Conservation (phyloP, 768 basidiomycete genomes). For the Heimioporus sp. region DNA sequence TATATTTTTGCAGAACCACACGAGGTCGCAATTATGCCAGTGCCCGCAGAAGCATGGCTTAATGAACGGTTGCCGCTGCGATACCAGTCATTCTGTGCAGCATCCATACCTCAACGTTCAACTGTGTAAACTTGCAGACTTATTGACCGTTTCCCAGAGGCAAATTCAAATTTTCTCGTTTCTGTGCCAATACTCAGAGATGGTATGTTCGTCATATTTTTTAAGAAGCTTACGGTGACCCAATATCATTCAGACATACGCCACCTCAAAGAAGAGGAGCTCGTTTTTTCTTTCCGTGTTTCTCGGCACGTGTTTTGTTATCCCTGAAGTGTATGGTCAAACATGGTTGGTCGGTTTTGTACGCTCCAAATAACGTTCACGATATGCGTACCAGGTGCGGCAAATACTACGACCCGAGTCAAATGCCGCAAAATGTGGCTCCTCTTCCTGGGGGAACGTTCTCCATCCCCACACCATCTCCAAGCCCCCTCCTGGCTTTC, state of each 20-base stretch:
- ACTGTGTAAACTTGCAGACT: background rate
- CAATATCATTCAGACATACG: background rate
- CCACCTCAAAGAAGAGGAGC: slow-evolving; percentile 6
- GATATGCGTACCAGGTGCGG: slow-evolving; percentile 35
- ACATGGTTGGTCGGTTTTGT: slow-evolving; percentile 24
- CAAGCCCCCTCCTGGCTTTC: slow-evolving; percentile 48
- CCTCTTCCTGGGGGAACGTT: slow-evolving; percentile 52
- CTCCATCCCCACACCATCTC: slow-evolving; percentile 35
- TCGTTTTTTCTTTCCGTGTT: slow-evolving; percentile 11
- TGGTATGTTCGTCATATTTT: slow-evolving; percentile 2
- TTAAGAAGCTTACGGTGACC: too few species aligned
- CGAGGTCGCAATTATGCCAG: background rate
- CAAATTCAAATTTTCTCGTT: background rate
- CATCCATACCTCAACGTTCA: background rate
- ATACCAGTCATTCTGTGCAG: background rate
- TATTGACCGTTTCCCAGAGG: slow-evolving; percentile 11
- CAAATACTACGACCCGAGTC: slow-evolving; percentile 50
- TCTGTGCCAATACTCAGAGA: background rate
- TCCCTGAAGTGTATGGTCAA: slow-evolving; percentile 18
- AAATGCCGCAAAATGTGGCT: slow-evolving; percentile 31
- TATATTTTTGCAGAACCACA: background rate
- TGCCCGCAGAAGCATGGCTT: background rate
- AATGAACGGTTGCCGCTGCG: background rate
- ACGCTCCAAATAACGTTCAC: background rate
- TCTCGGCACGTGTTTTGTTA: slow-evolving; percentile 10